phyloP scores from a whole-genome alignment of 225 moss, liverwort and hornwort species.

The Lunularia cruciata region DNA sequence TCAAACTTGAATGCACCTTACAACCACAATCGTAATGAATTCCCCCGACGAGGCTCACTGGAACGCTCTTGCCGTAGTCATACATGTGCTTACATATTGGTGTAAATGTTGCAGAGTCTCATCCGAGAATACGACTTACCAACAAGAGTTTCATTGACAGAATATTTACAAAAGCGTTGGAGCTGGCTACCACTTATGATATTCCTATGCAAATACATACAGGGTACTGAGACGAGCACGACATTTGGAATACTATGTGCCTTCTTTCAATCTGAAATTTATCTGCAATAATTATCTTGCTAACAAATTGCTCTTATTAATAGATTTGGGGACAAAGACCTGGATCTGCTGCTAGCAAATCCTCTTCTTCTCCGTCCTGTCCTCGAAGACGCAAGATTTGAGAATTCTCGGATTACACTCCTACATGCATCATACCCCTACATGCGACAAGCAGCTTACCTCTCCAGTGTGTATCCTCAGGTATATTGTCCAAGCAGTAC shows the following conservation, averaged over 20 bases:
- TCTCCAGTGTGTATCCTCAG: slow-evolving; percentile 87
- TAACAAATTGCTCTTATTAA: no score
- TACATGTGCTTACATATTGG: background rate
- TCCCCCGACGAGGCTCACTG: no score
- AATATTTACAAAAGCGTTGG: slow-evolving; percentile 73
- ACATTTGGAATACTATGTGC: background rate
- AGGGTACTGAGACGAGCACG: slow-evolving; percentile 50
- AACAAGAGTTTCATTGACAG: slow-evolving; percentile 84
- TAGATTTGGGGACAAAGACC: slow-evolving; percentile 92
- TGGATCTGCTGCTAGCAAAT: slow-evolving; percentile 84
- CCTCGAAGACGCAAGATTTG: slow-evolving; percentile 70
- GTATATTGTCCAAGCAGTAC: slow-evolving; percentile 27
- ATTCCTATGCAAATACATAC: slow-evolving; percentile 93
- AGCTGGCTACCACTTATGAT: slow-evolving; percentile 67
- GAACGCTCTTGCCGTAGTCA: no score
- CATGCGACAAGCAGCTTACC: slow-evolving; percentile 91
- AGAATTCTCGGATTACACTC: slow-evolving; percentile 63
- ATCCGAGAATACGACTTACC: slow-evolving; percentile 57
- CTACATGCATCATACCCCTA: slow-evolving; percentile 92
- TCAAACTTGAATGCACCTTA: no score
- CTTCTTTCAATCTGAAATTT: slow-evolving; percentile 8
- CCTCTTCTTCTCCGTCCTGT: slow-evolving; percentile 83
- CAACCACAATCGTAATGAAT: no score
- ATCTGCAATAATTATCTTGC: no score
- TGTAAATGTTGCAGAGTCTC: slow-evolving; percentile 21